Conservation (phyloP, 2,329 filamentous ascomycete species). For the Colletotrichum somersetense region DNA sequence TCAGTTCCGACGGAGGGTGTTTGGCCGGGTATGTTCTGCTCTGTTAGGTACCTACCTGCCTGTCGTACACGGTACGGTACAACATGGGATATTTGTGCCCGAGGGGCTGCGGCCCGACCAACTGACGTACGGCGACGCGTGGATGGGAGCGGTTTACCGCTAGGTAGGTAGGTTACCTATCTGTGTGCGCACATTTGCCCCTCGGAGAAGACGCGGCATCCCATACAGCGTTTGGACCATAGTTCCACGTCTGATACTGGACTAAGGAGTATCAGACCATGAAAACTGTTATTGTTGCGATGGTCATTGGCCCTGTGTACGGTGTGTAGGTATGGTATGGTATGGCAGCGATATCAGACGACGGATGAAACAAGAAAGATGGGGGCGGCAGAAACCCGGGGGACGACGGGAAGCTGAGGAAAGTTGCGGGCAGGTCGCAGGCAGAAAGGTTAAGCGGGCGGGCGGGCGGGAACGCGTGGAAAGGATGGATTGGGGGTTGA, state of each 20-base stretch:
- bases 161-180: background rate
- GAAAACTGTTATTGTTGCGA: background rate
- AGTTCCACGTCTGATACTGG: background rate
- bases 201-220: conserved; percentile 16
- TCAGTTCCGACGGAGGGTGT: background rate
- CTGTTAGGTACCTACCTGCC: background rate
- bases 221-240: background rate
- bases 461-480: background rate
- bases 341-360: conserved; percentile 19
- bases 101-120: conserved; percentile 8
- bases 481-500: background rate
- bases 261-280: background rate
- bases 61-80: no score
- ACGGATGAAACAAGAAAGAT: conserved; percentile 33
- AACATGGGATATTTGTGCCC: background rate
- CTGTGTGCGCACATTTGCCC: background rate
- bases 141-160: background rate
- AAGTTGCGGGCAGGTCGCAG: background rate
- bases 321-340: background rate
- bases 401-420: background rate
- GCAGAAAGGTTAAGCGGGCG: background rate
- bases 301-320: conserved; percentile 8
- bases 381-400: conserved; percentile 23
- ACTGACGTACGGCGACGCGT: conserved; percentile 14
- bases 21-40: conserved; percentile 11